These are phyloP conservation scores for Rhodotorula paludigena DNA, from an alignment of 768 basidiomycete genomes.

Conservation along the genomic window DNA sequence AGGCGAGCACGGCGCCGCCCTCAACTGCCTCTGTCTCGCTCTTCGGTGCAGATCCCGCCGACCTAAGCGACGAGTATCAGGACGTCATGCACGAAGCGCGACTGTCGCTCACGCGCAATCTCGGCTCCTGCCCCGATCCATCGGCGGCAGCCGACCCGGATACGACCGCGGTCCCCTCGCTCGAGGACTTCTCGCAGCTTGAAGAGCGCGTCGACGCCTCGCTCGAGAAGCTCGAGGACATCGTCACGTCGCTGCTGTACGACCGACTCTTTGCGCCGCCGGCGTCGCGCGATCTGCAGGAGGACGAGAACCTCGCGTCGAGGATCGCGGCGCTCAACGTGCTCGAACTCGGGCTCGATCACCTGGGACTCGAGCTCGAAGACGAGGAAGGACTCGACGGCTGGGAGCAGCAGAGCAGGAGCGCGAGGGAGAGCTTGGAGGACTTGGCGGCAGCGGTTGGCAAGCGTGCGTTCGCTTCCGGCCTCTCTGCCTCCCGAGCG, in stretches of 20 bases:
- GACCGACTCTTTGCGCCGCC: slow-evolving; percentile 81
- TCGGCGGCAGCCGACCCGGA: slow-evolving; percentile 36
- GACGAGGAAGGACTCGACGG: slow-evolving; percentile 44
- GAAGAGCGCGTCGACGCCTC: slow-evolving; percentile 57
- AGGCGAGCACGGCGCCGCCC: slow-evolving; percentile 3
- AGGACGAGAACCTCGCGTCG: slow-evolving; percentile 83
- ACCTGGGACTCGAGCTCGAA: slow-evolving; percentile 79
- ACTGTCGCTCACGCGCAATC: slow-evolving; percentile 51
- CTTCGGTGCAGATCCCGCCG: slow-evolving; percentile 32
- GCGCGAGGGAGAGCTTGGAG: slow-evolving; percentile 50
- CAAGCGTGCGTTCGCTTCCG: slow-evolving; percentile 55
- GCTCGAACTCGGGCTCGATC: slow-evolving; percentile 78
- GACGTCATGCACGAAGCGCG: slow-evolving; percentile 31
- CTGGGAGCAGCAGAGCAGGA: slow-evolving; percentile 50
- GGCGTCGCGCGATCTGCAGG: slow-evolving; percentile 69
- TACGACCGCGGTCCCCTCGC: slow-evolving; percentile 46
- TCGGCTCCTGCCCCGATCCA: slow-evolving; percentile 48
- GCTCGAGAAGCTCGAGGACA: slow-evolving; percentile 68
- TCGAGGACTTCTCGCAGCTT: slow-evolving; percentile 45
- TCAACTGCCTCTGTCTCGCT: slow-evolving; percentile 18
- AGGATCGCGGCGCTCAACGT: slow-evolving; percentile 86
- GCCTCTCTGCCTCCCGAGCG: not conserved
- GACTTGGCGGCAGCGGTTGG: slow-evolving; percentile 69
- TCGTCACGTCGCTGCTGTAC: slow-evolving; percentile 70
- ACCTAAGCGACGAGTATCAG: slow-evolving; percentile 43